Evolutionary conservation across 129 eudicot genomes (phyloP).

Genomic region (Flaveria ramosissima): DNA sequence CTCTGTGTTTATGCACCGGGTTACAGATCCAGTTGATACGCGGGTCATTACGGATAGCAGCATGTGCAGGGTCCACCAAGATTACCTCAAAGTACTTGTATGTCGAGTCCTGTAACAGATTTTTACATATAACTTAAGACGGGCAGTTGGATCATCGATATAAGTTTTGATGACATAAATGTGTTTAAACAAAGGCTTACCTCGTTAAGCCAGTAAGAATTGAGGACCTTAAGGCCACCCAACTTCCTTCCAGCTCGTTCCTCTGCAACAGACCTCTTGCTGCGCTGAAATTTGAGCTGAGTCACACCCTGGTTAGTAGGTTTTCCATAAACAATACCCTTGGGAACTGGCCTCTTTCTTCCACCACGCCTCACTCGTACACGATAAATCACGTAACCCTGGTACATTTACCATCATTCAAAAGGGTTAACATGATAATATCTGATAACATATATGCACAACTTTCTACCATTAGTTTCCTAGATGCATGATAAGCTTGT

Average conservation of each 20-base stretch:
- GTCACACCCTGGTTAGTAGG: constrained; percentile 78
- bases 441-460: not conserved
- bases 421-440: not conserved
- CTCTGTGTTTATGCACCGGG: constrained; percentile 72
- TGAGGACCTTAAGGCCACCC: constrained; percentile 80
- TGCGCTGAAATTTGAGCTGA: constrained; percentile 64
- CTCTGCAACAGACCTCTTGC: constrained; percentile 78
- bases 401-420: not conserved
- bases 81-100: constrained; percentile 80
- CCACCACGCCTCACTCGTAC: constrained; percentile 84
- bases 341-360: constrained; percentile 77
- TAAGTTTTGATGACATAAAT: not conserved
- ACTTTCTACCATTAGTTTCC: not conserved
- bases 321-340: constrained; percentile 77
- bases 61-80: constrained; percentile 68
- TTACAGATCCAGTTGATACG: constrained; percentile 80
- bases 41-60: constrained; percentile 64
- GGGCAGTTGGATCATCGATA: not conserved
- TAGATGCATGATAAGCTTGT: not conserved
- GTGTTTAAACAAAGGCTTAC: constrained; percentile 28
- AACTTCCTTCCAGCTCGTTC: constrained; percentile 76
- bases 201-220: constrained; percentile 67
- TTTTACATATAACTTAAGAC: not conserved
- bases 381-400: constrained; percentile 69
- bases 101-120: constrained; percentile 61